A percentile compares a stretch with the other conserved stretches of the same genome.
These are phyloP conservation scores for Tilletia setariae DNA, from an alignment of 1,284 basidiomycete genomes.

Conservation along the genomic window DNA sequence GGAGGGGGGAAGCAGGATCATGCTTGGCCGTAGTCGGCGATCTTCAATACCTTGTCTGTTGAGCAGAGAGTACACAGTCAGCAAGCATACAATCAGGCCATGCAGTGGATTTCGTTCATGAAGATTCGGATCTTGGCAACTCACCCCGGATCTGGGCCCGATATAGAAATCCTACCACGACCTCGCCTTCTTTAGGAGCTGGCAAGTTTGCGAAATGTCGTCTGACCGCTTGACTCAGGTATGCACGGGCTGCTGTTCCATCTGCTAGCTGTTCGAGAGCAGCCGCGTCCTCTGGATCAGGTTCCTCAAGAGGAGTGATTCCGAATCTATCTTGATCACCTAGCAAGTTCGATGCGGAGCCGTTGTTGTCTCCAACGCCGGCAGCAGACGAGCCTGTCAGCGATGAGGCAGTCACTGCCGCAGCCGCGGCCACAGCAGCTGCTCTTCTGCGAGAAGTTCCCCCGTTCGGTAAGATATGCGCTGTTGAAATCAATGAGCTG, in stretches of 20 bases:
- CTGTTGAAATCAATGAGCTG: conserved; percentile 10
- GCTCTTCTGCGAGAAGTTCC: conserved; percentile 7
- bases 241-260: conserved; percentile 35
- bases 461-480: conserved; percentile 2
- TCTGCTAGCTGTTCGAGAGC: conserved; percentile 40
- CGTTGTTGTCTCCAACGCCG: neutral
- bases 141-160: conserved; percentile 42
- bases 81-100: no score
- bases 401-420: neutral
- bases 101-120: neutral
- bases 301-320: neutral
- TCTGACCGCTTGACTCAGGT: conserved; percentile 37
- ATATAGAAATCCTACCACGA: conserved; percentile 46
- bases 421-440: conserved; percentile 13
- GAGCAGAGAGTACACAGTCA: neutral
- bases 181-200: conserved; percentile 46
- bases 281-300: conserved; percentile 10
- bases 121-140: neutral
- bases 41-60: conserved; percentile 12
- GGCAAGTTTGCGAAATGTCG: conserved; percentile 41
- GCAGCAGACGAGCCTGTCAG: neutral
- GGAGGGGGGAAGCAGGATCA: no score
- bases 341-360: neutral
- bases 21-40: neutral
- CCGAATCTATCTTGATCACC: neutral